Conservation (phyloP, 352 stramenopile species). For the Globisporangium barbulae region DNA sequence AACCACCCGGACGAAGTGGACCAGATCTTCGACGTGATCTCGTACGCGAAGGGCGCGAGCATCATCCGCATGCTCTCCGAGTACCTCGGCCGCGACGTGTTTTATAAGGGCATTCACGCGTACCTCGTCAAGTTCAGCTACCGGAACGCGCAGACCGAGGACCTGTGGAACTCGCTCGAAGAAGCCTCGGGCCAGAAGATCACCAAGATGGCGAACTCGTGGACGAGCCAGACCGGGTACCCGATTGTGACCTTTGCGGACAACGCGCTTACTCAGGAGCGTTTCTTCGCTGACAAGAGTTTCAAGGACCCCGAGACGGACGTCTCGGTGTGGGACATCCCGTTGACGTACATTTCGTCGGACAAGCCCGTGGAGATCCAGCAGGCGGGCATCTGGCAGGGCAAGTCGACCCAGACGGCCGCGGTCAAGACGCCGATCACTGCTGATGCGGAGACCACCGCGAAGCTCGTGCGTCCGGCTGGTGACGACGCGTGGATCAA, state of each 20-base stretch:
- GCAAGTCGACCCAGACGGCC: conserved; percentile 7
- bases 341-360: conserved; percentile 65
- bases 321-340: conserved; percentile 75
- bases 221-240: conserved; percentile 94
- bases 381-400: conserved; percentile 60
- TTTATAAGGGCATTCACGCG: conserved; percentile 85
- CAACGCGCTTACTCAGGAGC: conserved; percentile 83
- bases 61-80: conserved; percentile 81
- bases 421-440: conserved; percentile 4
- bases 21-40: conserved; percentile 98
- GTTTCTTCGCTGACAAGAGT: conserved; percentile 91
- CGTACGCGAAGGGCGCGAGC: conserved; percentile 91
- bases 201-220: conserved; percentile 89
- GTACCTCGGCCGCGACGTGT: conserved; percentile 69
- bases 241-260: conserved; percentile 84
- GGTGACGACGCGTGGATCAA: conserved; percentile 89
- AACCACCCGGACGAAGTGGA: conserved; percentile 94
- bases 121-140: conserved; percentile 95
- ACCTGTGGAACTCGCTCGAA: conserved; percentile 94
- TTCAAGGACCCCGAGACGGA: conserved; percentile 53
- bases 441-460: conserved; percentile 9
- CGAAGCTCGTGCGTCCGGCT: conserved; percentile 13
- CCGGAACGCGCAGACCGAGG: conserved; percentile 92
- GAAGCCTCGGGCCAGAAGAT: conserved; percentile 90
- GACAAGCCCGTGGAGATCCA: conserved; percentile 45